Percentiles rank a stretch among this genome's conserved stretches.
Evolutionary conservation across 257 asterid species (phyloP).

Genomic region (Penstemon davidsonii): DNA sequence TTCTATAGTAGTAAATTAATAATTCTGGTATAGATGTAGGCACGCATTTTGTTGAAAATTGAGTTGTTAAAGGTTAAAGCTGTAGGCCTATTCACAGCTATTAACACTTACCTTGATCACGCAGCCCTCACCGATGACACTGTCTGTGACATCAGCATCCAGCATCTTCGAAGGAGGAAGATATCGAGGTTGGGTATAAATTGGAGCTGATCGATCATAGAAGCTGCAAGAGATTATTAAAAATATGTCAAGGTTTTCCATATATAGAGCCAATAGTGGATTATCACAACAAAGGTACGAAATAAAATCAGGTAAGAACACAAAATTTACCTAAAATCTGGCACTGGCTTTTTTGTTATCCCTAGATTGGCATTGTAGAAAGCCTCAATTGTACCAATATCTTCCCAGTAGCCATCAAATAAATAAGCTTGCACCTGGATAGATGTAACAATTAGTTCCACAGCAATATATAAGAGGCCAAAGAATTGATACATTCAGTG

Average conservation of each 20-base stretch:
- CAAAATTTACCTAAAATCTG: constrained; percentile 73
- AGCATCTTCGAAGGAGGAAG: constrained; percentile 98
- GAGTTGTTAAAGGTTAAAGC: not conserved
- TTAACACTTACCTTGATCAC: constrained; percentile 75
- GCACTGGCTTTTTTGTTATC: constrained; percentile 88
- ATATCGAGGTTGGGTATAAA: constrained; percentile 94
- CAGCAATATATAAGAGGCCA: not conserved
- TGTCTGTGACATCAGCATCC: constrained; percentile 95
- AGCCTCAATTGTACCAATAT: constrained; percentile 97
- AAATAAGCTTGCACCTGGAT: constrained; percentile 89
- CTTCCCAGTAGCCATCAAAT: constrained; percentile 98
- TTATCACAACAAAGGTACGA: not conserved
- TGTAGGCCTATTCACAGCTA: constrained; percentile 13
- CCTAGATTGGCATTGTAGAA: constrained; percentile 95
- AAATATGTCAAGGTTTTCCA: constrained; percentile 22
- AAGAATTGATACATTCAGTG: constrained; percentile 9
- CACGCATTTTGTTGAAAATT: no score
- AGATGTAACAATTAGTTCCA: constrained; percentile 21
- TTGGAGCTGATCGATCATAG: constrained; percentile 94
- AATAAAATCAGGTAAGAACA: not conserved
- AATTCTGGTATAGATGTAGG: no score
- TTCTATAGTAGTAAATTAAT: no score
- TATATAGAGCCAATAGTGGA: constrained; percentile 2
- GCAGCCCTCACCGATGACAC: constrained; percentile 96
- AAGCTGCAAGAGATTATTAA: constrained; percentile 57